Conservation (phyloP, 768 basidiomycete species). For the Rhizopogon sp. region DNA sequence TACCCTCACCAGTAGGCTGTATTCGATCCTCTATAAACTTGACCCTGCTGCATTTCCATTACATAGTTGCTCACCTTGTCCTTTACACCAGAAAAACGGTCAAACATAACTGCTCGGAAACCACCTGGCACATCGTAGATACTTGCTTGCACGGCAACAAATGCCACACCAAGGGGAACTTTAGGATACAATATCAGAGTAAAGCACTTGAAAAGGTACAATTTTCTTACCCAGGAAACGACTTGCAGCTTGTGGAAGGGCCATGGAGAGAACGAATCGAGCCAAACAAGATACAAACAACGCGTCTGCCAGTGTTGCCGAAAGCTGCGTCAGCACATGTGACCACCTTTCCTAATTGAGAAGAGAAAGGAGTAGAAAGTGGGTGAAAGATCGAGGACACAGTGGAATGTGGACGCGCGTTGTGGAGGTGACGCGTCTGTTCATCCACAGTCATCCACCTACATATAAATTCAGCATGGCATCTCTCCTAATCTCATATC, state of each 20-base stretch:
- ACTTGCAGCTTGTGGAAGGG: constrained; percentile 42
- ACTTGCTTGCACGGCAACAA: constrained; percentile 44
- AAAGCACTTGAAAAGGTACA: neutral
- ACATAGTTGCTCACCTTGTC: constrained; percentile 46
- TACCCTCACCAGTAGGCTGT: constrained; percentile 88
- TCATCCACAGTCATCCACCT: neutral
- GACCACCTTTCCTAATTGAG: neutral
- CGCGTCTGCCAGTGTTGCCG: constrained; percentile 1
- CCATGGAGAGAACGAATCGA: constrained; percentile 32
- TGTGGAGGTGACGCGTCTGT: neutral
- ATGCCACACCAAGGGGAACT: constrained; percentile 37
- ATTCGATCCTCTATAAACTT: constrained; percentile 2
- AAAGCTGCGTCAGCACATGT: neutral
- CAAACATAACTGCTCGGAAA: constrained; percentile 96
- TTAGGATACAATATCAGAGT: constrained; percentile 6
- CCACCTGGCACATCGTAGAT: constrained; percentile 83
- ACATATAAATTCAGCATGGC: neutral
- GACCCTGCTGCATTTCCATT: neutral
- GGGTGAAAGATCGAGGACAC: too few species aligned
- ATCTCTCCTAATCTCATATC: neutral
- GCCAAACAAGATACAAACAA: constrained; percentile 24
- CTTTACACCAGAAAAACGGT: constrained; percentile 90
- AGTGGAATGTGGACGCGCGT: neutral
- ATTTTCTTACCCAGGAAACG: constrained; percentile 43
- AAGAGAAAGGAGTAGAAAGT: neutral